Evolutionary conservation across 192 early-diverging fungal genomes (phyloP).

Genomic region (Paraglomus occultum): DNA sequence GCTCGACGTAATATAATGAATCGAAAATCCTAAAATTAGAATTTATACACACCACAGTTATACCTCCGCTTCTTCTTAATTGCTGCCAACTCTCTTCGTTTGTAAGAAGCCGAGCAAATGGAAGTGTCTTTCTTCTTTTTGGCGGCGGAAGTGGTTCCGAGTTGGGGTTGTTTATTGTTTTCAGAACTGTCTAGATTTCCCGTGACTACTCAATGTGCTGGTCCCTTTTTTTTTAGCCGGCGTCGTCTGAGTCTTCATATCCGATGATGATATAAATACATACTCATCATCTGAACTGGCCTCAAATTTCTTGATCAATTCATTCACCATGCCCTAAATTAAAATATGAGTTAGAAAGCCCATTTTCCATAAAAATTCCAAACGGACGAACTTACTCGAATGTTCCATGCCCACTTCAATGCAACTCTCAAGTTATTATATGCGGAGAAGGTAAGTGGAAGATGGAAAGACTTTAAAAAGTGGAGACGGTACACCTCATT

Average conservation of each 20-base stretch:
- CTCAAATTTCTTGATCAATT: too few species aligned
- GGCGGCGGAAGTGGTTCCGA: too few species aligned
- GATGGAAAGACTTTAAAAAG: neutral
- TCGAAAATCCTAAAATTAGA: too few species aligned
- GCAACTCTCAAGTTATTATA: slow-evolving; percentile 17
- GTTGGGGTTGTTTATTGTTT: too few species aligned
- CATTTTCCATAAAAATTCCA: slow-evolving; percentile 8
- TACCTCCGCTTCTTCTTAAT: too few species aligned
- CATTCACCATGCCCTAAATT: neutral
- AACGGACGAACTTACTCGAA: neutral
- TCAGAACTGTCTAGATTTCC: too few species aligned
- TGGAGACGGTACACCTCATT: slow-evolving; percentile 14
- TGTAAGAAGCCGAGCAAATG: too few species aligned
- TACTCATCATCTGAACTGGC: neutral
- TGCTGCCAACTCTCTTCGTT: too few species aligned
- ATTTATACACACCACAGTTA: too few species aligned
- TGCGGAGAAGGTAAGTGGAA: slow-evolving; percentile 9
- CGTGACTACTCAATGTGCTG: too few species aligned
- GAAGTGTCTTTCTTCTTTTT: too few species aligned
- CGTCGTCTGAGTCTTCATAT: slow-evolving; percentile 11
- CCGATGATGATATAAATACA: neutral
- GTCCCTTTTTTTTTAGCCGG: slow-evolving; percentile 13
- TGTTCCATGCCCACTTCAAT: slow-evolving; percentile 21
- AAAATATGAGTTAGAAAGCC: neutral
- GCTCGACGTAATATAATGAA: too few species aligned